Conservation (phyloP, 2,329 filamentous ascomycete genomes). For the Microcyclosporella mali region DNA sequence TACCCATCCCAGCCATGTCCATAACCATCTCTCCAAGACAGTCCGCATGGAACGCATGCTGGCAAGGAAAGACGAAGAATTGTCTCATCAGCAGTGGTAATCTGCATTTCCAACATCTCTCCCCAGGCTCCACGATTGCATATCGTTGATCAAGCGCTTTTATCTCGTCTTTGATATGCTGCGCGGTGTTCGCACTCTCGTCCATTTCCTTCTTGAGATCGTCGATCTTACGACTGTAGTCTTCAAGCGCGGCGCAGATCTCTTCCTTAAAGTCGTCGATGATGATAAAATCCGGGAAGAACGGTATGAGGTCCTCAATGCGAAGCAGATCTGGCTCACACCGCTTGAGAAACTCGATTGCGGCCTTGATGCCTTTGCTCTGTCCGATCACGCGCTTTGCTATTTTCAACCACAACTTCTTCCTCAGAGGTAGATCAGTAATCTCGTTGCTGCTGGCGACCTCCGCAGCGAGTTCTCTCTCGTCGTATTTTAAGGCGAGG, state of each 20-base stretch:
- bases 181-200: constrained; percentile 78
- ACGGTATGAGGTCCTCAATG: constrained; percentile 95
- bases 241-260: constrained; percentile 87
- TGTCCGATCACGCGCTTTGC: constrained; percentile 89
- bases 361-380: constrained; percentile 72
- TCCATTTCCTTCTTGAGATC: constrained; percentile 90
- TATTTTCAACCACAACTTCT: constrained; percentile 91
- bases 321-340: constrained; percentile 76
- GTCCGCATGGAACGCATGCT: constrained; percentile 95
- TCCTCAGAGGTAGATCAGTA: constrained; percentile 67
- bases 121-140: constrained; percentile 91
- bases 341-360: constrained; percentile 86
- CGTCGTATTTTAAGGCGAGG: constrained; percentile 79
- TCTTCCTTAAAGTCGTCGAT: constrained; percentile 99
- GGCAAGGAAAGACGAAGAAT: constrained; percentile 98
- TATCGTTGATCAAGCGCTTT: constrained; percentile 79
- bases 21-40: constrained; percentile 83
- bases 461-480: constrained; percentile 81
- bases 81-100: constrained; percentile 81
- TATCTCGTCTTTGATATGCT: constrained; percentile 87
- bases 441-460: constrained; percentile 77
- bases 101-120: constrained; percentile 84
- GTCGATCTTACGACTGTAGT: constrained; percentile 89
- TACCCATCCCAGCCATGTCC: constrained; percentile 69
- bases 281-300: constrained; percentile 97